Conservation (phyloP, 345 rosid genomes). For the Clausena lansium region DNA sequence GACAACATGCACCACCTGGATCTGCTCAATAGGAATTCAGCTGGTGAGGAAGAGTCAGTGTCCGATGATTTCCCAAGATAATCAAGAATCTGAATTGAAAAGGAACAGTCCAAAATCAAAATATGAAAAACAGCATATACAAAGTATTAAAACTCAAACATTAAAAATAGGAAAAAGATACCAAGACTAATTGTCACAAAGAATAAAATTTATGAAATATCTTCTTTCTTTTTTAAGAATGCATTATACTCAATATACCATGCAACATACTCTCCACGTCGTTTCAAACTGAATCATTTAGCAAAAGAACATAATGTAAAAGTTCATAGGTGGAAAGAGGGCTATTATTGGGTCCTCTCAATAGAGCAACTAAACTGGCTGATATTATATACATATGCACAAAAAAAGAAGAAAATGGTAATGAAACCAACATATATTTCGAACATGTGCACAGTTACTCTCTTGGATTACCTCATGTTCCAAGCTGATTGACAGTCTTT, state of each 20-base stretch:
- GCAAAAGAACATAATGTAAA: background rate
- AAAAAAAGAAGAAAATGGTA: background rate
- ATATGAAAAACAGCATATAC: background rate
- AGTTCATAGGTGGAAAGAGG: background rate
- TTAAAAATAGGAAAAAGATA: background rate
- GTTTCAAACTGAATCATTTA: background rate
- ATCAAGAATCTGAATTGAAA: slow-evolving; percentile 69
- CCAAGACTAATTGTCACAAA: background rate
- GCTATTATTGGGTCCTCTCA: background rate
- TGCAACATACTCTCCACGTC: background rate
- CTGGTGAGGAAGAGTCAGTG: slow-evolving; percentile 72
- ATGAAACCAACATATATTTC: background rate
- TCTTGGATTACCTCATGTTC: slow-evolving; percentile 70
- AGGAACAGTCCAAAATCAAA: background rate
- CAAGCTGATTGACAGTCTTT: slow-evolving; percentile 81
- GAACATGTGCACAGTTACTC: background rate
- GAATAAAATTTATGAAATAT: background rate
- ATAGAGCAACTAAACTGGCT: background rate
- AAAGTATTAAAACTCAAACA: background rate
- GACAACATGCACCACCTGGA: slow-evolving; percentile 61
- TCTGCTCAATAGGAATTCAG: slow-evolving; percentile 78
- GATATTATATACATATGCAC: background rate
- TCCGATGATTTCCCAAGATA: slow-evolving; percentile 82
- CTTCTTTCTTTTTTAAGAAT: background rate
- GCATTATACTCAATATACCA: no score